phyloP scores from a whole-genome alignment of 2,329 filamentous ascomycete species.

The Fusarium sp. region DNA sequence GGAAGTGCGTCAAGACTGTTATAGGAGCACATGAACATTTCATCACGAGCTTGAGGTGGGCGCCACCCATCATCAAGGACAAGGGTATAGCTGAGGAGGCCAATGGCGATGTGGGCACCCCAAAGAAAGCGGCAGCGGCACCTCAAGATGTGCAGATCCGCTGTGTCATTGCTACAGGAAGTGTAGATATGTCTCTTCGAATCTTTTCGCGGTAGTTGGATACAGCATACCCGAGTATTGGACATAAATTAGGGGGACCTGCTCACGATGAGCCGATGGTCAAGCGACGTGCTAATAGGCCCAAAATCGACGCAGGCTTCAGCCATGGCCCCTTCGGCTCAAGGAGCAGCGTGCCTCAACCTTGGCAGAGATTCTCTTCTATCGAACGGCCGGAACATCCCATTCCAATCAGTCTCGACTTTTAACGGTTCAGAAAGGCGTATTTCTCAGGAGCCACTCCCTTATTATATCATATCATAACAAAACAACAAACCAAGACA shows the following conservation, averaged over 20 bases:
- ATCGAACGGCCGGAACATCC: constrained; percentile 12
- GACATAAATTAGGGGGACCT: constrained; percentile 25
- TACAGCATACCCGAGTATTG: constrained; percentile 27
- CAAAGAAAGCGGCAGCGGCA: constrained; percentile 29
- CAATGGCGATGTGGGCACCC: constrained; percentile 41
- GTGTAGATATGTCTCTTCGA: constrained; percentile 72
- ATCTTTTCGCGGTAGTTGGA: constrained; percentile 71
- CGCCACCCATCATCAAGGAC: constrained; percentile 63
- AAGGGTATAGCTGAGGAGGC: constrained; percentile 25
- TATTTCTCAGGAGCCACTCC: constrained; percentile 14
- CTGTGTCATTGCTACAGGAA: constrained; percentile 88
- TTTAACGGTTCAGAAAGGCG: not conserved
- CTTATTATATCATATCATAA: constrained; percentile 11
- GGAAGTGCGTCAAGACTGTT: constrained; percentile 87
- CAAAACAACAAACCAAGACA: constrained; percentile 35
- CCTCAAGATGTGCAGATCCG: constrained; percentile 73
- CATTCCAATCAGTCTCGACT: constrained; percentile 7
- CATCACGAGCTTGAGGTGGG: constrained; percentile 88
- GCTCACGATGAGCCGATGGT: not conserved
- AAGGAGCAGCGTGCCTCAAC: not conserved
- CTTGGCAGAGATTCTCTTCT: constrained; percentile 23
- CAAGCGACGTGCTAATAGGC: not conserved
- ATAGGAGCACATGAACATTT: constrained; percentile 85
- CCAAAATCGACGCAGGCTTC: constrained; percentile 5
- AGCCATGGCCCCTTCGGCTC: not conserved